Percentiles rank a stretch among this genome's conserved stretches.
These are phyloP conservation scores for Arachnopeziza araneosa DNA, from an alignment of 2,329 filamentous ascomycete genomes.

Conservation along the genomic window DNA sequence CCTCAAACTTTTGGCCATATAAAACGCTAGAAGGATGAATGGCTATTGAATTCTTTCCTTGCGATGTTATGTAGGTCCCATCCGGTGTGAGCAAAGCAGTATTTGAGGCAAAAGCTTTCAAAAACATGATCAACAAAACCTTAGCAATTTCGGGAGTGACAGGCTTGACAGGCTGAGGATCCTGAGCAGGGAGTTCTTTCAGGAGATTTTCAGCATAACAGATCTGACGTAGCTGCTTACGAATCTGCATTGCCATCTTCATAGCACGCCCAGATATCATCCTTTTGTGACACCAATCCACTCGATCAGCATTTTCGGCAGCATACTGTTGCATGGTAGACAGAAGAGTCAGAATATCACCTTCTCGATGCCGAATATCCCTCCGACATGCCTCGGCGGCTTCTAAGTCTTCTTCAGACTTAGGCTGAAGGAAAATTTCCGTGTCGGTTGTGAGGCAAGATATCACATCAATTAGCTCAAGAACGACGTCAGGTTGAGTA, in stretches of 20 bases:
- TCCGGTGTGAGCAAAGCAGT: slow-evolving; percentile 57
- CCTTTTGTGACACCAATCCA: slow-evolving; percentile 52
- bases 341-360: slow-evolving; percentile 59
- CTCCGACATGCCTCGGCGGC: slow-evolving; percentile 48
- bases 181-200: slow-evolving; percentile 36
- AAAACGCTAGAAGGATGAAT: slow-evolving; percentile 60
- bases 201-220: slow-evolving; percentile 47
- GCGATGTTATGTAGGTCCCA: slow-evolving; percentile 53
- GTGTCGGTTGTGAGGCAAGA: slow-evolving; percentile 58
- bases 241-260: slow-evolving; percentile 56
- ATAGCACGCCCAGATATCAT: slow-evolving; percentile 56
- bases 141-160: slow-evolving; percentile 49
- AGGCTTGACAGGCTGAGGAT: slow-evolving; percentile 52
- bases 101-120: slow-evolving; percentile 54
- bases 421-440: slow-evolving; percentile 55
- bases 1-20: slow-evolving; percentile 57
- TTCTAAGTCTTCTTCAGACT: slow-evolving; percentile 51
- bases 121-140: slow-evolving; percentile 53
- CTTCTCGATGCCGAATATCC: slow-evolving; percentile 55
- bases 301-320: slow-evolving; percentile 46
- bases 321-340: slow-evolving; percentile 58
- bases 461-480: slow-evolving; percentile 82
- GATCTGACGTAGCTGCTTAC: slow-evolving; percentile 53
- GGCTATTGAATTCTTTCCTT: slow-evolving; percentile 54
- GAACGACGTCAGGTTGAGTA: slow-evolving; percentile 64